These are phyloP conservation scores for Macrolepiota dolichaula DNA, from an alignment of 768 basidiomycete genomes.

Conservation along the genomic window DNA sequence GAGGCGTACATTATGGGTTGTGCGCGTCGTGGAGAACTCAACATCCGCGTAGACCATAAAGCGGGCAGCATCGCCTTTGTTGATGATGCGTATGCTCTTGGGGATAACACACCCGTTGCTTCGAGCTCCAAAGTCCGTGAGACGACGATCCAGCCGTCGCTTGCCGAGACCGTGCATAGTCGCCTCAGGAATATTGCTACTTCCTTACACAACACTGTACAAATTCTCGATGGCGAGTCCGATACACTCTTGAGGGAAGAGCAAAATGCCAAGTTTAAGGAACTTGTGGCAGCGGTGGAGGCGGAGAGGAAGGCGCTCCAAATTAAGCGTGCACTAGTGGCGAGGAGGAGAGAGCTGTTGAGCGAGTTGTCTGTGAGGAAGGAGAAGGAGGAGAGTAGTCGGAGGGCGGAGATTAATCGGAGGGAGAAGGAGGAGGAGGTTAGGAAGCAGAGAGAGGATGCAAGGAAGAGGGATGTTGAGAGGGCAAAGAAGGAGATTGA, in stretches of 20 bases:
- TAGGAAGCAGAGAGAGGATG: slow-evolving; percentile 59
- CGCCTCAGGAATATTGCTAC: slow-evolving; percentile 75
- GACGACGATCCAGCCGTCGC: slow-evolving; percentile 62
- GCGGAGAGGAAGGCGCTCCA: slow-evolving; percentile 76
- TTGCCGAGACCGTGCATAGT: slow-evolving; percentile 70
- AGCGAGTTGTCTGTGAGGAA: slow-evolving; percentile 81
- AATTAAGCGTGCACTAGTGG: slow-evolving; percentile 75
- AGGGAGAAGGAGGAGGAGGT: slow-evolving; percentile 70
- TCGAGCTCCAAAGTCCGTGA: slow-evolving; percentile 25
- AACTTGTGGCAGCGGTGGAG: slow-evolving; percentile 61
- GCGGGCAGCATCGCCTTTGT: slow-evolving; percentile 81
- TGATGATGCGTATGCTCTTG: slow-evolving; percentile 64
- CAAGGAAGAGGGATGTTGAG: slow-evolving; percentile 62
- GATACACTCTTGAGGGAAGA: slow-evolving; percentile 45
- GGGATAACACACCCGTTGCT: slow-evolving; percentile 32
- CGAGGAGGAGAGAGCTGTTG: slow-evolving; percentile 79
- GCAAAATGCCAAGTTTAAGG: slow-evolving; percentile 53
- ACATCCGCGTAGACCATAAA: slow-evolving; percentile 85
- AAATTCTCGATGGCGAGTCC: slow-evolving; percentile 44
- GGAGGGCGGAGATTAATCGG: slow-evolving; percentile 65
- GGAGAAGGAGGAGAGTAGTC: slow-evolving; percentile 84
- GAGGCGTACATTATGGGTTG: slow-evolving; percentile 95
- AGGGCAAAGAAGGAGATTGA: slow-evolving; percentile 72
- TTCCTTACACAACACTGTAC: slow-evolving; percentile 70
- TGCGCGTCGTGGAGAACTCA: slow-evolving; percentile 81